Evolutionary conservation across 306 rosid genomes (phyloP).

Genomic region (Canavalia ensiformis): DNA sequence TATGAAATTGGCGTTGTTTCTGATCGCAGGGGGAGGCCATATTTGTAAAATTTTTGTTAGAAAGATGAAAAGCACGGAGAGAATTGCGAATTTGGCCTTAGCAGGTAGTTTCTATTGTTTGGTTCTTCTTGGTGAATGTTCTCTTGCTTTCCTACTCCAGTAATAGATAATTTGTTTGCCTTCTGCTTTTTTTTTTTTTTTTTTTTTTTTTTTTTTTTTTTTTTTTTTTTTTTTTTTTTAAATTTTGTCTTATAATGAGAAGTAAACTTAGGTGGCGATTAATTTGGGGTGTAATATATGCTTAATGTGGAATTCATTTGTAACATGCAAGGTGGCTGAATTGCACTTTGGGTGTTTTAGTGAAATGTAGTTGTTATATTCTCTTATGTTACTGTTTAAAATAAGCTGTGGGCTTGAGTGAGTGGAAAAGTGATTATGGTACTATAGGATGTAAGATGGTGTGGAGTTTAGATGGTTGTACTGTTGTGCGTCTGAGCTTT

Average conservation of each 20-base stretch:
- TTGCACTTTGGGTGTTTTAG: constrained; percentile 19
- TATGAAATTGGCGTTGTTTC: constrained; percentile 41
- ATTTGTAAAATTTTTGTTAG: constrained; percentile 19
- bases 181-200: neutral
- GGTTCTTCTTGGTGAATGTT: constrained; percentile 7
- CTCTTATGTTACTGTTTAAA: neutral
- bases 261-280: neutral
- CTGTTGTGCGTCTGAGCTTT: constrained; percentile 12
- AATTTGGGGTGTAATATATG: constrained; percentile 34
- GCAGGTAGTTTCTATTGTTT: constrained; percentile 59
- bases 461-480: constrained; percentile 31
- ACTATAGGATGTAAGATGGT: constrained; percentile 10
- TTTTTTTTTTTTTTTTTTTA: neutral
- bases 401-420: constrained; percentile 1
- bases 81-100: constrained; percentile 82
- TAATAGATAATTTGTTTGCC: neutral
- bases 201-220: neutral
- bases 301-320: constrained; percentile 17
- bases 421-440: constrained; percentile 16
- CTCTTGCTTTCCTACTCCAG: neutral
- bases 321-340: constrained; percentile 6
- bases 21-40: constrained; percentile 53
- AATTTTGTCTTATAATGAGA: neutral
- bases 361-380: constrained; percentile 12
- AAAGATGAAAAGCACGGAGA: constrained; percentile 77